These are phyloP conservation scores for Elsinoe australis DNA, from an alignment of 2,329 filamentous ascomycete species.

Conservation along the genomic window DNA sequence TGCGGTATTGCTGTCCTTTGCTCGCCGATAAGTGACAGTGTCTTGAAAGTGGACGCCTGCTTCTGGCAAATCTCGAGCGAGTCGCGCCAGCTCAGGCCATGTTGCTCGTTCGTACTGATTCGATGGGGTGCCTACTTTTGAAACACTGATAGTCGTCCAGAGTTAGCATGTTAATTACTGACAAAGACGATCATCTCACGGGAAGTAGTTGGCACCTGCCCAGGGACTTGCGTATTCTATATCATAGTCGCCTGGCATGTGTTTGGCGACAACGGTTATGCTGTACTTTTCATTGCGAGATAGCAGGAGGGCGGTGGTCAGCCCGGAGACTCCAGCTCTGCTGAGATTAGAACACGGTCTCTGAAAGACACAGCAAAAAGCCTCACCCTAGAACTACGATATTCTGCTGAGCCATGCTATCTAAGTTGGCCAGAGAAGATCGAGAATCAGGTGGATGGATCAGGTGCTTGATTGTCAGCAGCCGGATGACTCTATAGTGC, in stretches of 20 bases:
- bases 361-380: conserved; percentile 2
- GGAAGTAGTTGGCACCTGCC: conserved; percentile 16
- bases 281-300: conserved; percentile 49
- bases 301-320: conserved; percentile 57
- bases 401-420: conserved; percentile 24
- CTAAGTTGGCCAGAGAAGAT: background rate
- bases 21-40: conserved; percentile 49
- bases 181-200: background rate
- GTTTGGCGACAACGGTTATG: conserved; percentile 70
- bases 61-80: conserved; percentile 58
- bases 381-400: conserved; percentile 45
- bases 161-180: conserved; percentile 19
- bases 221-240: conserved; percentile 62
- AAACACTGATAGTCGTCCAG: background rate
- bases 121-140: conserved; percentile 33
- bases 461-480: too few species aligned
- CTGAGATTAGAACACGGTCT: background rate
- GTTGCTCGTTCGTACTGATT: conserved; percentile 38
- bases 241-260: conserved; percentile 90
- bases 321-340: conserved; percentile 58
- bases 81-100: conserved; percentile 38
- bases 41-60: conserved; percentile 73
- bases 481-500: too few species aligned
- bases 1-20: conserved; percentile 51
- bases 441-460: background rate